Conservation (phyloP, 2,329 filamentous ascomycete genomes). For the Aspergillus sp. region DNA sequence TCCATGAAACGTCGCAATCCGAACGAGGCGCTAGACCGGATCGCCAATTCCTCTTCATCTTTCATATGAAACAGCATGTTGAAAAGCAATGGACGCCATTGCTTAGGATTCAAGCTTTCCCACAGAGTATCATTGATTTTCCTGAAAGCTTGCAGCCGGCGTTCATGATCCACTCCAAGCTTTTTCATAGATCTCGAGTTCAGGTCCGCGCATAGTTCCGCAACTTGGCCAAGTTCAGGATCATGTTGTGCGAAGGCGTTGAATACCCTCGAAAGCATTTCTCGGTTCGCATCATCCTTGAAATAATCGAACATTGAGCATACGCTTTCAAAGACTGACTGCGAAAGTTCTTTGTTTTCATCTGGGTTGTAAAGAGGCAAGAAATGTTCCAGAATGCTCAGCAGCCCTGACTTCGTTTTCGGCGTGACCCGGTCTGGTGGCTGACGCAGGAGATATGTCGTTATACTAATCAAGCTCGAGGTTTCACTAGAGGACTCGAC, state of each 20-base stretch:
- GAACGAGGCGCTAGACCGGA: slow-evolving; percentile 74
- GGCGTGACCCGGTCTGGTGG: slow-evolving; percentile 76
- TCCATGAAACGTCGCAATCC: slow-evolving; percentile 71
- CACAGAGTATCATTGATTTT: slow-evolving; percentile 58
- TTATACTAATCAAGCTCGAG: slow-evolving; percentile 69
- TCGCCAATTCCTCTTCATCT: slow-evolving; percentile 79
- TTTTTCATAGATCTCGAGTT: slow-evolving; percentile 68
- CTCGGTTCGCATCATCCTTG: slow-evolving; percentile 68
- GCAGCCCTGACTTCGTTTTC: slow-evolving; percentile 69
- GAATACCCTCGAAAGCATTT: slow-evolving; percentile 65
- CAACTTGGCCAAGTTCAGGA: slow-evolving; percentile 52
- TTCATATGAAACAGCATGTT: slow-evolving; percentile 84
- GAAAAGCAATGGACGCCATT: slow-evolving; percentile 82
- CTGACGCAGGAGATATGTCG: slow-evolving; percentile 72
- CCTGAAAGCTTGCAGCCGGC: slow-evolving; percentile 67
- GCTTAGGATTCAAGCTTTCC: slow-evolving; percentile 53
- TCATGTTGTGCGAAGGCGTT: slow-evolving; percentile 61
- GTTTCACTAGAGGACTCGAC: slow-evolving; percentile 58
- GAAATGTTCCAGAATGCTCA: slow-evolving; percentile 74
- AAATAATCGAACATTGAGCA: slow-evolving; percentile 85
- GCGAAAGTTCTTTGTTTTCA: slow-evolving; percentile 50
- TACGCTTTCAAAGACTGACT: slow-evolving; percentile 63
- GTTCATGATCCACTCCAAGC: slow-evolving; percentile 81
- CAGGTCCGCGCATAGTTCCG: slow-evolving; percentile 64
- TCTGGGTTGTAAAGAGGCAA: slow-evolving; percentile 56